Conservation (phyloP, 129 eudicot genomes). For the Erigeron canadensis region DNA sequence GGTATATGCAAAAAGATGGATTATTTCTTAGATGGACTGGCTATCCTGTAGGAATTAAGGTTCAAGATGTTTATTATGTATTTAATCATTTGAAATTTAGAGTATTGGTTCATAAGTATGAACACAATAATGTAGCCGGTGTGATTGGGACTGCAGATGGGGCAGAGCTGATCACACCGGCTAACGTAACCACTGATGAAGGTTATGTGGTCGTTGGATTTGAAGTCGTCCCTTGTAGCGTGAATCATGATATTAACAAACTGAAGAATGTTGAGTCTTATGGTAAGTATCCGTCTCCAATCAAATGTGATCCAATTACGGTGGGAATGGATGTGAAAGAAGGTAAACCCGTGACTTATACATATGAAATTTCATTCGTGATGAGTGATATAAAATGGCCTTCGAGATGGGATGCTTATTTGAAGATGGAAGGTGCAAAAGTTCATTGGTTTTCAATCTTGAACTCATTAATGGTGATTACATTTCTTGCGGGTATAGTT, state of each 20-base stretch:
- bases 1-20: slow-evolving; percentile 30
- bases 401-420: slow-evolving; percentile 39
- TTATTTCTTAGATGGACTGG: slow-evolving; percentile 36
- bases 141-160: slow-evolving; percentile 33
- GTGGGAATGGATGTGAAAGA: slow-evolving; percentile 29
- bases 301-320: slow-evolving; percentile 21
- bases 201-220: slow-evolving; percentile 41
- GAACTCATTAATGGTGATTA: slow-evolving; percentile 39
- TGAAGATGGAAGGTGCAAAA: slow-evolving; percentile 42
- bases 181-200: slow-evolving; percentile 1
- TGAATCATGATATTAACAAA: slow-evolving; percentile 21
- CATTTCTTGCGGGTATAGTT: slow-evolving; percentile 36
- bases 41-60: slow-evolving; percentile 31
- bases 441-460: slow-evolving; percentile 43
- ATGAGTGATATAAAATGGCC: slow-evolving; percentile 41
- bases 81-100: slow-evolving; percentile 36
- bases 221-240: slow-evolving; percentile 38
- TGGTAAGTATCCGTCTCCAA: slow-evolving; percentile 21
- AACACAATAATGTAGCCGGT: slow-evolving; percentile 26
- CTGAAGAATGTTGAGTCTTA: slow-evolving; percentile 18
- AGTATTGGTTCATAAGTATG: slow-evolving; percentile 37
- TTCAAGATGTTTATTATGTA: slow-evolving; percentile 30
- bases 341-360: slow-evolving; percentile 20
- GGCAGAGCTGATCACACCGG: slow-evolving; percentile 17
- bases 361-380: slow-evolving; percentile 32